A percentile compares a stretch with the other conserved stretches of the same genome.
Evolutionary conservation across 129 eudicot species (phyloP).

Genomic region (Tagetes patula): DNA sequence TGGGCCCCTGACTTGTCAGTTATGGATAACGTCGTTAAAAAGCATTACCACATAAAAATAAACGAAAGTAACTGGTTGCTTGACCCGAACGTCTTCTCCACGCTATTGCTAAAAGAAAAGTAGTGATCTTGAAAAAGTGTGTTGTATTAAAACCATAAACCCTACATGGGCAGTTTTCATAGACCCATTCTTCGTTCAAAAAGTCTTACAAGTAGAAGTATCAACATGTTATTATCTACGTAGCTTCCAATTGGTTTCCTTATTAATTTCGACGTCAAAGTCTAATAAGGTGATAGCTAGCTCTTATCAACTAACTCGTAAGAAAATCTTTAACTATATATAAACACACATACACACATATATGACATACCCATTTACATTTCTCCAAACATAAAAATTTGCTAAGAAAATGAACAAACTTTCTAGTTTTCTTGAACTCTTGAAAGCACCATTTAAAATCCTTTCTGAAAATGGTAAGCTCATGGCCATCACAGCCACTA

Average conservation of each 20-base stretch:
- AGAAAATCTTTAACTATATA: background rate
- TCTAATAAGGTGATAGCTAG: background rate
- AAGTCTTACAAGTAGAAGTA: background rate
- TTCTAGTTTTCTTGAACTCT: constrained; percentile 31
- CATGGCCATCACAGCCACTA: constrained; percentile 30
- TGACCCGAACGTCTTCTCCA: no score
- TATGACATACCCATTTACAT: background rate
- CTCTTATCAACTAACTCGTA: background rate
- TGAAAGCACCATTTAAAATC: constrained; percentile 41
- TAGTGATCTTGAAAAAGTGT: background rate
- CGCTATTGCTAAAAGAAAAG: background rate
- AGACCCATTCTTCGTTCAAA: background rate
- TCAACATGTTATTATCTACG: background rate
- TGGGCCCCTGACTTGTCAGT: no score
- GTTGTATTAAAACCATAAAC: background rate
- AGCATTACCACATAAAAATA: no score
- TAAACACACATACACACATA: no score
- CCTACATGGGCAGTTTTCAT: background rate
- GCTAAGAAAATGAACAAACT: constrained; percentile 21
- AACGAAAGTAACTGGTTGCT: no score
- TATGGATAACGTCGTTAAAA: no score
- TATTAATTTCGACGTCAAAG: background rate
- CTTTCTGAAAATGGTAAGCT: constrained; percentile 43
- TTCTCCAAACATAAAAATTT: background rate
- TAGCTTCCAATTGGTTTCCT: background rate